Evolutionary conservation across 805 yeast species (phyloP).

Genomic region (Cyberlindnera samutprakarnensis): DNA sequence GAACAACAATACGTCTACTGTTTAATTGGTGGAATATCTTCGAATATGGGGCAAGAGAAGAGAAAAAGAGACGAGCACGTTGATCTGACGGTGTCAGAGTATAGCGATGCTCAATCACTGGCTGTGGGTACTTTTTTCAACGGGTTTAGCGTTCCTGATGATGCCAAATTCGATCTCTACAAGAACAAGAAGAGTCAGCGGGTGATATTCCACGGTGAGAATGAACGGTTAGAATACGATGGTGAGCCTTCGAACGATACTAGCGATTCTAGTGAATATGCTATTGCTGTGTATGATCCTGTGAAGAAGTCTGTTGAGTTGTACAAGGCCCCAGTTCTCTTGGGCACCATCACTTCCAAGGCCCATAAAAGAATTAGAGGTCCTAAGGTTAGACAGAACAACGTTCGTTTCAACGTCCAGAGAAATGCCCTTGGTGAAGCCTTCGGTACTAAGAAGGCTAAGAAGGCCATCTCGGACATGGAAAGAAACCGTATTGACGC

Average conservation of each 20-base stretch:
- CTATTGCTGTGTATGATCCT: constrained; percentile 74
- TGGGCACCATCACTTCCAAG: constrained; percentile 56
- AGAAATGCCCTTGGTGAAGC: constrained; percentile 89
- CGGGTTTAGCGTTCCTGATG: constrained; percentile 57
- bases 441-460: constrained; percentile 95
- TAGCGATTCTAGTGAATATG: constrained; percentile 42
- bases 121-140: constrained; percentile 73
- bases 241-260: constrained; percentile 40
- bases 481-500: constrained; percentile 85
- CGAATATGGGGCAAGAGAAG: constrained; percentile 12
- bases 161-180: constrained; percentile 57
- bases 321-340: constrained; percentile 54
- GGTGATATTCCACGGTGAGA: constrained; percentile 73
- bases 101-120: constrained; percentile 36
- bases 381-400: constrained; percentile 55
- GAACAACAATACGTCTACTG: too few species aligned
- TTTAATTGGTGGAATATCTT: too few species aligned
- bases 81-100: constrained; percentile 31
- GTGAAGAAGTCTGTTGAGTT: constrained; percentile 56
- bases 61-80: constrained; percentile 31
- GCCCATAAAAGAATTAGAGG: constrained; percentile 49
- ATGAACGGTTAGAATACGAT: constrained; percentile 61
- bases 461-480: constrained; percentile 74
- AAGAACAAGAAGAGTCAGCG: constrained; percentile 28
- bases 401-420: constrained; percentile 43